These are phyloP conservation scores for Nannochloropsis limnetica DNA, from an alignment of 352 stramenopile genomes.

Conservation along the genomic window DNA sequence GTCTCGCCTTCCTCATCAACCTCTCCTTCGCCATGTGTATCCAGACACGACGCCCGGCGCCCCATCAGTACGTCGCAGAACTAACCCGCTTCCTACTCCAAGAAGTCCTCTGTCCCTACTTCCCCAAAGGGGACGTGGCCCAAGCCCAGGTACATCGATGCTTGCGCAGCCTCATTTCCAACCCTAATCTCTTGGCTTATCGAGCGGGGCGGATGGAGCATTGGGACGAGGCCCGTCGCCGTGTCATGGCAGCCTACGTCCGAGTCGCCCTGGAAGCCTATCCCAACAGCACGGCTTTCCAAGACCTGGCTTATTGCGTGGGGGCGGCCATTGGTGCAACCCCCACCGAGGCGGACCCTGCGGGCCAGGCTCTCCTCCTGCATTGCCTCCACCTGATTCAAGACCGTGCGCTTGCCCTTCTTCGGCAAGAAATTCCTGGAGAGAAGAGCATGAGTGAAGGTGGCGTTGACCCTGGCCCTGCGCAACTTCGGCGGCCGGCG, in stretches of 20 bases:
- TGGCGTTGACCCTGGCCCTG: background rate
- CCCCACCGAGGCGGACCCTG: background rate
- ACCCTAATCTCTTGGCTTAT: slow-evolving; percentile 3
- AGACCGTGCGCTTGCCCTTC: background rate
- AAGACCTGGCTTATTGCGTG: slow-evolving; percentile 8
- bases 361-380: background rate
- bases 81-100: background rate
- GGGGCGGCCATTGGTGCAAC: background rate
- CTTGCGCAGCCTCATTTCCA: background rate
- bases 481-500: background rate
- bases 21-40: slow-evolving; percentile 3
- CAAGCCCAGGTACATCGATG: background rate
- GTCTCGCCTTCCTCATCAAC: background rate
- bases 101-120: background rate
- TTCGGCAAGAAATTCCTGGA: background rate
- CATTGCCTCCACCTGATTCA: background rate
- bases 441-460: background rate
- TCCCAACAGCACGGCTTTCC: background rate
- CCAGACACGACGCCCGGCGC: background rate
- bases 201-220: slow-evolving; percentile 8
- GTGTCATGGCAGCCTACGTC: background rate
- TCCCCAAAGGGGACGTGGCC: background rate
- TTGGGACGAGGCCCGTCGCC: slow-evolving; percentile 10
- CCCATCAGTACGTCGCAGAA: background rate
- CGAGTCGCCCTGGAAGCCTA: background rate